These are phyloP conservation scores for Didymella exigua DNA, from an alignment of 2,329 filamentous ascomycete species.

Conservation along the genomic window DNA sequence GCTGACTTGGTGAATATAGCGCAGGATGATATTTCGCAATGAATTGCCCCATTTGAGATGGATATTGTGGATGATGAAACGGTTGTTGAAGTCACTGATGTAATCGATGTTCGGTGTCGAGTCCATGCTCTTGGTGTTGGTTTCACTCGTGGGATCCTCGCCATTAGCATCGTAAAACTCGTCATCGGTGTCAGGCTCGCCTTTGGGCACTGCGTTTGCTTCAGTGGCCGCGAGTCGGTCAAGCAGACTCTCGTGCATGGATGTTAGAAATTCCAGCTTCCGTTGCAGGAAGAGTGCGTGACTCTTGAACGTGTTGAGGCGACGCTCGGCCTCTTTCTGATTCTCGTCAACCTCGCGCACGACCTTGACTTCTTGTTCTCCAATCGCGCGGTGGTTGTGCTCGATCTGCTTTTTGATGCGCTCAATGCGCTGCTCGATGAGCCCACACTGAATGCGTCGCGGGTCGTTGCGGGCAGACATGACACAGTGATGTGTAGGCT, in stretches of 20 bases:
- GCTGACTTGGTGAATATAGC: slow-evolving; percentile 96
- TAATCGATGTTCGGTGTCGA: slow-evolving; percentile 77
- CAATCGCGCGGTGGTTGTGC: slow-evolving; percentile 72
- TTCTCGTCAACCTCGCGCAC: slow-evolving; percentile 61
- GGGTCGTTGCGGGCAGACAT: slow-evolving; percentile 81
- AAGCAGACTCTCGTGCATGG: slow-evolving; percentile 64
- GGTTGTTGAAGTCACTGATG: slow-evolving; percentile 94
- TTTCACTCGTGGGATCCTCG: slow-evolving; percentile 56
- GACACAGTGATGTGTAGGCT: slow-evolving; percentile 92
- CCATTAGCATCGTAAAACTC: slow-evolving; percentile 59
- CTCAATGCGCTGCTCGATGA: slow-evolving; percentile 80
- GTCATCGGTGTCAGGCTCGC: slow-evolving; percentile 51
- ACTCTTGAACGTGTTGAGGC: slow-evolving; percentile 60
- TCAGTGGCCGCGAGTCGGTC: slow-evolving; percentile 64
- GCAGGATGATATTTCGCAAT: slow-evolving; percentile 90
- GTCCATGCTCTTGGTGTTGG: slow-evolving; percentile 61
- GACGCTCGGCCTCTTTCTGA: slow-evolving; percentile 58
- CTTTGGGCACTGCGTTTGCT: slow-evolving; percentile 52
- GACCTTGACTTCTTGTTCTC: slow-evolving; percentile 72
- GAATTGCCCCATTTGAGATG: slow-evolving; percentile 99
- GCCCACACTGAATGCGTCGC: slow-evolving; percentile 80
- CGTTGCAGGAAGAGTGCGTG: slow-evolving; percentile 63
- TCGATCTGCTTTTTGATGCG: slow-evolving; percentile 79
- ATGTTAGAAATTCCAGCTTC: slow-evolving; percentile 64
- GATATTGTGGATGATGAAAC: slow-evolving; percentile 96